Base-by-base conservation (phyloP, 768 basidiomycete species). In the Leccinum incarnatum region DNA sequence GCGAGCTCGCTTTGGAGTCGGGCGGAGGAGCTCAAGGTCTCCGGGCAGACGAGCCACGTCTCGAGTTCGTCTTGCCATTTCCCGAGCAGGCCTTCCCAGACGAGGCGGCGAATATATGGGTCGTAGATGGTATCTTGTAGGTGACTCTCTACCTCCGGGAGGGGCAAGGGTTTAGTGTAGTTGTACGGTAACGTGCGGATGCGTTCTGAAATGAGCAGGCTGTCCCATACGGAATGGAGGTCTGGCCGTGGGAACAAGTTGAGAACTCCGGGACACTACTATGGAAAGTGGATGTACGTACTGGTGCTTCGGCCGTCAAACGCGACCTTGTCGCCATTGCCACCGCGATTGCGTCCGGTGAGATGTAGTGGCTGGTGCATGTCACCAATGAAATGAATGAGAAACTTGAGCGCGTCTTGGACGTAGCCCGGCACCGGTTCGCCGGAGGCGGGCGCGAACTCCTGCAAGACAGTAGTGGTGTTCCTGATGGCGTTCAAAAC, bases 351-450 rank as follows among this genome's bases (percentile, higher is more conserved):
- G 17, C 94, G 79, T 2, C 92, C 92, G 0, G 90, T 90, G 37
- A 99, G 81, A 72, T 99, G 96, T 55, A 99, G 76, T 5, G 96
- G 96, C 82, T 89, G 87, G 66, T 97, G 96, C 80, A 96, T 79
- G 71, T 98, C 96, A 0, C 96, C 95, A 11, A 97, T 55, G 65
- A 93, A 98, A 72, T 99, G 97, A 30, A 95, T 82, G 32, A 99
- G 77, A 77, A 97, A 99, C 72, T 91, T 90, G 65, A 98, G 78
- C 2, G 96, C 91, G 65, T 93, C 90, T 67, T 88, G 85, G 2
- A 86, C 86, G 11, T 69, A 73, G 5, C 61, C 72, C 0, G 67
- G 66, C 15, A 75, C 73, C 2, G 67, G 49, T 10, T 58, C 57
- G 5, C 32, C 62, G 36, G 61, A 57, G 30, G 34, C 2, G 32